Conservation (phyloP, 1,284 basidiomycete genomes). For the Microbotryum silenes-acaulis region DNA sequence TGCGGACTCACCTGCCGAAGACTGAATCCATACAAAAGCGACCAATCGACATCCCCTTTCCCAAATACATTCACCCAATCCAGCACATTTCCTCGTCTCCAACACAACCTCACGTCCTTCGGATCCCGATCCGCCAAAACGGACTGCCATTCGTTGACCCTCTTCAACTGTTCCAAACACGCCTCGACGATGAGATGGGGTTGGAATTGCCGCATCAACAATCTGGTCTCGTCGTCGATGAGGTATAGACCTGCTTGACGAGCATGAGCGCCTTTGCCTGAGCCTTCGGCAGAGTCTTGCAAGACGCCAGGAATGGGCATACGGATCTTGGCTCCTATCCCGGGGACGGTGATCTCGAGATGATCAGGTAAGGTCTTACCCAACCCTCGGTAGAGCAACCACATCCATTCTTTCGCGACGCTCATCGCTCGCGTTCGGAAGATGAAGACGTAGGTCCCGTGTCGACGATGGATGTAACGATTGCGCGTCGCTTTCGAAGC, state of each 20-base stretch:
- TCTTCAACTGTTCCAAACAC: slow-evolving; percentile 20
- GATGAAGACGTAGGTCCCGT: slow-evolving; percentile 33
- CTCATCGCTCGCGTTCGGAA: slow-evolving; percentile 24
- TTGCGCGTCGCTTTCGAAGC: slow-evolving; percentile 19
- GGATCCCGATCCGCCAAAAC: slow-evolving; percentile 17
- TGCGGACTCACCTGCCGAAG: slow-evolving; percentile 16
- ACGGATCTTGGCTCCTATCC: slow-evolving; percentile 23
- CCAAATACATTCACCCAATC: slow-evolving; percentile 31
- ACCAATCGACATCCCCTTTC: slow-evolving; percentile 12
- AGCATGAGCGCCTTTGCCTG: slow-evolving; percentile 1
- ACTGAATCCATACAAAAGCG: slow-evolving; percentile 15
- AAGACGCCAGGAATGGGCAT: slow-evolving; percentile 18
- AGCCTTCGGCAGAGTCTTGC: slow-evolving; percentile 3
- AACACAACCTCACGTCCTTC: slow-evolving; percentile 22
- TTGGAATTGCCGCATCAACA: slow-evolving; percentile 2
- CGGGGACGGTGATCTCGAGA: slow-evolving; percentile 26
- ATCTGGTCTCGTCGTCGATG: background rate
- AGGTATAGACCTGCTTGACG: background rate
- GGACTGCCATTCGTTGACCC: slow-evolving; percentile 25
- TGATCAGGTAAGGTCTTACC: slow-evolving; percentile 17
- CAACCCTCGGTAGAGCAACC: slow-evolving; percentile 25
- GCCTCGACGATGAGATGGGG: slow-evolving; percentile 12
- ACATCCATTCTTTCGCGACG: slow-evolving; percentile 31
- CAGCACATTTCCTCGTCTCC: slow-evolving; percentile 25
- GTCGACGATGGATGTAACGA: slow-evolving; percentile 23